A percentile compares a stretch with the other conserved stretches of the same genome.
Conservation (phyloP, 1,284 basidiomycete genomes). For the Trichosporon faecale region DNA sequence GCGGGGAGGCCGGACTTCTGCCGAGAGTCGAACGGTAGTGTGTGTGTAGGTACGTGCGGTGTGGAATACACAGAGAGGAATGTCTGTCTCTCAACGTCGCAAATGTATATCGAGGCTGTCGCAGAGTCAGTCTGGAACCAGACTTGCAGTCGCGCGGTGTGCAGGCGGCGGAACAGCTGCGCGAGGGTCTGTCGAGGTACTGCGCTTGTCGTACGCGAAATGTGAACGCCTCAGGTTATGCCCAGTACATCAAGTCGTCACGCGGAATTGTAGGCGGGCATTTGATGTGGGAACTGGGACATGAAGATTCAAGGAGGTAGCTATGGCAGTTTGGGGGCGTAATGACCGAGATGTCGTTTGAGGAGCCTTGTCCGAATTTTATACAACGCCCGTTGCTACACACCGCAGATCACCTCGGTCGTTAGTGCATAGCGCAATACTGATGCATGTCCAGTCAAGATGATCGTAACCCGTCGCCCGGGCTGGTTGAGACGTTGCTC, state of each 20-base stretch:
- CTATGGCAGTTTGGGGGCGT: not conserved
- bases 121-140: not conserved
- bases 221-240: constrained; percentile 8
- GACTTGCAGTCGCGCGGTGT: no score
- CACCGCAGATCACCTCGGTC: not conserved
- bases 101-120: not conserved
- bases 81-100: not conserved
- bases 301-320: constrained; percentile 6
- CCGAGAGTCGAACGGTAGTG: not conserved
- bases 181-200: not conserved
- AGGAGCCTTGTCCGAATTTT: not conserved
- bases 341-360: not conserved
- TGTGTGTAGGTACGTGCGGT: not conserved
- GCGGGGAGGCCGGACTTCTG: not conserved
- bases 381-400: not conserved
- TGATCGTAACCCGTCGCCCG: not conserved
- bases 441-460: constrained; percentile 1
- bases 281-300: constrained; percentile 5
- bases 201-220: not conserved
- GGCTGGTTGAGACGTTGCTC: not conserved
- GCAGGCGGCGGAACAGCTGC: not conserved
- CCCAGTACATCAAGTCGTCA: constrained; percentile 7
- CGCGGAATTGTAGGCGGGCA: constrained; percentile 8
- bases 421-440: not conserved
- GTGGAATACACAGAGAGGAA: not conserved